Evolutionary conservation across 129 eudicot species (phyloP).

Genomic region (Flaveria brownii): DNA sequence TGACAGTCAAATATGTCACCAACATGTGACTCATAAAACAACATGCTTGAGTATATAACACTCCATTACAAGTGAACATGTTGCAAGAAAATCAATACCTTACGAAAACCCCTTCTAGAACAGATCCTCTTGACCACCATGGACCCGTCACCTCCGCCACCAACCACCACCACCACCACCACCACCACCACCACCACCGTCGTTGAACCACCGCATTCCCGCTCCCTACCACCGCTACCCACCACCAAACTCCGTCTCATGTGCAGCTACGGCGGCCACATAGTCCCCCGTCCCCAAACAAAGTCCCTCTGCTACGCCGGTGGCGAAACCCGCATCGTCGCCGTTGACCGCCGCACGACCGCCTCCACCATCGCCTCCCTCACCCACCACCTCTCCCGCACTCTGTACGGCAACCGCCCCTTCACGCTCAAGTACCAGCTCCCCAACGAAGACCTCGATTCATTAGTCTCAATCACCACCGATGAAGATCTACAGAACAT

Average conservation of each 20-base stretch:
- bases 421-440: constrained; percentile 76
- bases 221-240: constrained; percentile 43
- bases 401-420: constrained; percentile 55
- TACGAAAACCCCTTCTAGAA: constrained; percentile 31
- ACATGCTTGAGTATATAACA: neutral
- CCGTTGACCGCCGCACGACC: constrained; percentile 77
- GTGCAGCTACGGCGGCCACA: constrained; percentile 90
- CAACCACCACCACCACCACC: constrained; percentile 33
- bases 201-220: constrained; percentile 33
- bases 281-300: constrained; percentile 73
- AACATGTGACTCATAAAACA: constrained; percentile 5
- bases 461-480: constrained; percentile 60
- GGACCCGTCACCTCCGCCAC: constrained; percentile 26
- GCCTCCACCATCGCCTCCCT: constrained; percentile 50
- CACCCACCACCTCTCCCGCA: constrained; percentile 55
- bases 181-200: constrained; percentile 22
- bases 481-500: constrained; percentile 78
- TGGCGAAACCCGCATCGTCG: constrained; percentile 85
- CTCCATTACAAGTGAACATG: neutral
- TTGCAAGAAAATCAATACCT: constrained; percentile 26
- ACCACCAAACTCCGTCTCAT: constrained; percentile 71
- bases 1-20: constrained; percentile 21
- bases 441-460: constrained; percentile 78
- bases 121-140: constrained; percentile 21
- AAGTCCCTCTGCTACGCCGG: constrained; percentile 75